These are phyloP conservation scores for Mycena capillaripes DNA, from an alignment of 768 basidiomycete genomes.

Conservation along the genomic window DNA sequence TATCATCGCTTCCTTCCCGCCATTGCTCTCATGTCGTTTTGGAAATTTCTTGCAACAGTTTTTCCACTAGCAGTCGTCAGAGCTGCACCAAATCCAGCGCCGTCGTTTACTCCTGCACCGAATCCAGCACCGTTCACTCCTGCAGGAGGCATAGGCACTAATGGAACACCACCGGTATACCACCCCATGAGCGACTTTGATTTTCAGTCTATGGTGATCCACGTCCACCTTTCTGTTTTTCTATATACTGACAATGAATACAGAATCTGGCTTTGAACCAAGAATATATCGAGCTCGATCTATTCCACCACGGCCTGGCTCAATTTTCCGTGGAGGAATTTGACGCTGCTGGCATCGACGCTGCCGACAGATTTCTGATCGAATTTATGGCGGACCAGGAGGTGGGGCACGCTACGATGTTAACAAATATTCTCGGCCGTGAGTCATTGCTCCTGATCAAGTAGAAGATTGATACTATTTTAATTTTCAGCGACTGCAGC, in stretches of 20 bases:
- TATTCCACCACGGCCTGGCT: constrained; percentile 70
- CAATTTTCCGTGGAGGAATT: constrained; percentile 70
- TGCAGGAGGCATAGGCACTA: constrained; percentile 34
- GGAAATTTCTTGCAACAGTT: too few relatives aligned
- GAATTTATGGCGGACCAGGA: constrained; percentile 77
- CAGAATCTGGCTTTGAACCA: constrained; percentile 72
- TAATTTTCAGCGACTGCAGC: constrained; percentile 51
- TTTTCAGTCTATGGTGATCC: constrained; percentile 61
- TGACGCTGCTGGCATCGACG: constrained; percentile 64
- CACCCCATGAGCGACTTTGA: constrained; percentile 58
- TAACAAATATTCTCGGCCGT: constrained; percentile 66
- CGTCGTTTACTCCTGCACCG: too few relatives aligned
- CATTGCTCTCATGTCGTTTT: too few relatives aligned
- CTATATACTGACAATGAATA: background rate
- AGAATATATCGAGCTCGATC: constrained; percentile 73
- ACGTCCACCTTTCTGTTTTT: background rate
- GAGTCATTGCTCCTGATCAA: background rate
- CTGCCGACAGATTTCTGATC: constrained; percentile 68
- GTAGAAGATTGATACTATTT: background rate
- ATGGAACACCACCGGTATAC: constrained; percentile 48
- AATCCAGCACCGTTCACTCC: constrained; percentile 33
- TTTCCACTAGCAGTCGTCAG: too few relatives aligned
- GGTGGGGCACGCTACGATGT: constrained; percentile 69
- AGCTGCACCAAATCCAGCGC: too few relatives aligned
- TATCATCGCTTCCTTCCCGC: too few relatives aligned